Evolutionary conservation across 768 basidiomycete species (phyloP).

Genomic region (Aureoboletus auriporus): DNA sequence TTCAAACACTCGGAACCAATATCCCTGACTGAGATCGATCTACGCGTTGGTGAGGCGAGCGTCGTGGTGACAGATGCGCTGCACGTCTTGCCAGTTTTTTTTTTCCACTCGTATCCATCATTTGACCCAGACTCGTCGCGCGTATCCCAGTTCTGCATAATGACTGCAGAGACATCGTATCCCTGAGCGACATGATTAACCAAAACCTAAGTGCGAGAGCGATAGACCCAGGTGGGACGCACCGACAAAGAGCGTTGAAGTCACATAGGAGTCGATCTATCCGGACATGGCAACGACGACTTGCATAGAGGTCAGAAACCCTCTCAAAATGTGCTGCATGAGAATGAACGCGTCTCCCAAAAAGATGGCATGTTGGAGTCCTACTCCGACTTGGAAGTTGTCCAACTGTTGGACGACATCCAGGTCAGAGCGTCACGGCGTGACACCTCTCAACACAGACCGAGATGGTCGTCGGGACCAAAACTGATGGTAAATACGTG

Average conservation of each 20-base stretch:
- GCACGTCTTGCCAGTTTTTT: conserved; percentile 90
- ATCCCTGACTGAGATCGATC: conserved; percentile 87
- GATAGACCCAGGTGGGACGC: conserved; percentile 39
- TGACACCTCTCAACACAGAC: too few species aligned
- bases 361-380: conserved; percentile 12
- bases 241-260: conserved; percentile 71
- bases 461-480: conserved; percentile 43
- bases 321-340: conserved; percentile 5
- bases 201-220: neutral
- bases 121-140: conserved; percentile 76
- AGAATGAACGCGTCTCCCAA: neutral
- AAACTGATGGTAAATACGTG: conserved; percentile 31
- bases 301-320: conserved; percentile 24
- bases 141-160: conserved; percentile 96
- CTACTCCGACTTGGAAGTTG: too few species aligned
- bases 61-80: conserved; percentile 56
- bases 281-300: conserved; percentile 94
- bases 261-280: conserved; percentile 91
- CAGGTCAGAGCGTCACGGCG: too few species aligned
- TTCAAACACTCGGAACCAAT: conserved; percentile 90
- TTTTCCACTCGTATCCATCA: conserved; percentile 93
- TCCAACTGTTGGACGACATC: too few species aligned
- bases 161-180: conserved; percentile 81
- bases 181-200: conserved; percentile 41
- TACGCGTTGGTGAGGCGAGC: conserved; percentile 25